These are phyloP conservation scores for Pelargonium fulgidum DNA, from an alignment of 441 rosid species.

Conservation along the genomic window DNA sequence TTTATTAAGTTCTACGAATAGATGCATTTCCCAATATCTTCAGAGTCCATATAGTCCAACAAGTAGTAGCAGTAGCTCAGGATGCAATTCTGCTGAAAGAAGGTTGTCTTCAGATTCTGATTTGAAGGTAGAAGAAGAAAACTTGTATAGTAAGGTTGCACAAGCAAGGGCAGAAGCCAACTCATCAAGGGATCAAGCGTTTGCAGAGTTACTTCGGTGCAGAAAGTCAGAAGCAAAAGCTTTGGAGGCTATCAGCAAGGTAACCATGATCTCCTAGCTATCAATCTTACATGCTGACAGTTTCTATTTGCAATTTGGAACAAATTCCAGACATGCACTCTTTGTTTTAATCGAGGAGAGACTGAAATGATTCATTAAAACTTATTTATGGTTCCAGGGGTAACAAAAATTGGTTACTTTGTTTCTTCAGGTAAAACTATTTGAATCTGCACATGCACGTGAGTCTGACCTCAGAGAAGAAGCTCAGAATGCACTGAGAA, in stretches of 20 bases:
- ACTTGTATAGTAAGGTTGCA: conserved; percentile 23
- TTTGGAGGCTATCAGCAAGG: conserved; percentile 45
- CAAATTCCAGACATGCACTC: no score
- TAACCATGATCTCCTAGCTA: conserved; percentile 19
- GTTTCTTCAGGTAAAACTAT: conserved; percentile 32
- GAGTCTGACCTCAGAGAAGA: conserved; percentile 41
- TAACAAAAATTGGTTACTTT: conserved; percentile 7
- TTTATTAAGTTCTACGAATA: conserved; percentile 20
- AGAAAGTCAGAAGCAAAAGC: conserved; percentile 39
- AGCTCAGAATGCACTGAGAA: conserved; percentile 39
- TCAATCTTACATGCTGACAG: neutral
- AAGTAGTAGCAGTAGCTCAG: conserved; percentile 23
- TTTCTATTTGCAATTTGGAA: no score
- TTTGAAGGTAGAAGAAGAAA: conserved; percentile 30
- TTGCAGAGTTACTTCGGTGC: conserved; percentile 29
- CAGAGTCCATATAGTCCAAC: conserved; percentile 26
- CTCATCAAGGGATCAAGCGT: conserved; percentile 27
- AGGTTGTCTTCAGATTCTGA: conserved; percentile 32
- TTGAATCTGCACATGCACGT: conserved; percentile 35
- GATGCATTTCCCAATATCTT: conserved; percentile 16
- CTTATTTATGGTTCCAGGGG: neutral
- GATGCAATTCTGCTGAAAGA: conserved; percentile 26
- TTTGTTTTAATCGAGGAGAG: no score
- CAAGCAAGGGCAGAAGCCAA: conserved; percentile 33
- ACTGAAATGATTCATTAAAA: neutral